These are phyloP conservation scores for Euphorbia pulcherrima DNA, from an alignment of 345 rosid genomes.

Conservation along the genomic window DNA sequence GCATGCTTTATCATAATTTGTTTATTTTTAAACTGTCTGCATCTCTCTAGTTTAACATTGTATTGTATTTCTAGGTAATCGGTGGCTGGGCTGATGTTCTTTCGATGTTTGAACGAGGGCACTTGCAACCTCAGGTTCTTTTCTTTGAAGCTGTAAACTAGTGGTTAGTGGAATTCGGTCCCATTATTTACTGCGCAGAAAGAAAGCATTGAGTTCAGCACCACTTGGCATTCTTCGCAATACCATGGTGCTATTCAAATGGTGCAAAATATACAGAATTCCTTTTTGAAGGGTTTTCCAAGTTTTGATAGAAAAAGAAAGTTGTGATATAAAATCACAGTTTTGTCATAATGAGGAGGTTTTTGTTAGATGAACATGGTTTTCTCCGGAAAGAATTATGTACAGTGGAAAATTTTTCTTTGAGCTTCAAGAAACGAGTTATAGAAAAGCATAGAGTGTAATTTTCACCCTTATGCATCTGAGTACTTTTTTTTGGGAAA, in stretches of 20 bases:
- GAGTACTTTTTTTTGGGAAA: not conserved
- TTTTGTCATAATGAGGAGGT: constrained; percentile 16
- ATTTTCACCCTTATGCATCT: constrained; percentile 19
- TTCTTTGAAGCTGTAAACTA: constrained; percentile 71
- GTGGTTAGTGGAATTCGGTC: constrained; percentile 22
- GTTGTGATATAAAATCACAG: constrained; percentile 17
- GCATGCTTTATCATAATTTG: constrained; percentile 2
- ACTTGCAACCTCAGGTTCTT: constrained; percentile 93
- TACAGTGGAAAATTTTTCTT: constrained; percentile 12
- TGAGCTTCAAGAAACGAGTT: constrained; percentile 16
- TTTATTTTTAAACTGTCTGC: not conserved
- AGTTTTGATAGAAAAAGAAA: constrained; percentile 13
- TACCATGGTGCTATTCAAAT: constrained; percentile 20
- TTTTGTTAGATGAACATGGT: constrained; percentile 25
- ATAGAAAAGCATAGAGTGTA: constrained; percentile 23
- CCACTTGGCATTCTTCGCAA: constrained; percentile 19
- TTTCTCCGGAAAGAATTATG: constrained; percentile 21
- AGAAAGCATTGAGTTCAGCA: constrained; percentile 15
- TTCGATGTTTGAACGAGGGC: constrained; percentile 78
- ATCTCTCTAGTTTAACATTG: constrained; percentile 10
- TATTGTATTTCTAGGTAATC: constrained; percentile 48
- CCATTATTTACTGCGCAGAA: constrained; percentile 21
- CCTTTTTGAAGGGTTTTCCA: constrained; percentile 14
- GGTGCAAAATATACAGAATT: constrained; percentile 15
- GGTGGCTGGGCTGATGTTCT: constrained; percentile 88